Evolutionary conservation across 179 eudicot species (phyloP).

Genomic region (Pouteria campechiana): DNA sequence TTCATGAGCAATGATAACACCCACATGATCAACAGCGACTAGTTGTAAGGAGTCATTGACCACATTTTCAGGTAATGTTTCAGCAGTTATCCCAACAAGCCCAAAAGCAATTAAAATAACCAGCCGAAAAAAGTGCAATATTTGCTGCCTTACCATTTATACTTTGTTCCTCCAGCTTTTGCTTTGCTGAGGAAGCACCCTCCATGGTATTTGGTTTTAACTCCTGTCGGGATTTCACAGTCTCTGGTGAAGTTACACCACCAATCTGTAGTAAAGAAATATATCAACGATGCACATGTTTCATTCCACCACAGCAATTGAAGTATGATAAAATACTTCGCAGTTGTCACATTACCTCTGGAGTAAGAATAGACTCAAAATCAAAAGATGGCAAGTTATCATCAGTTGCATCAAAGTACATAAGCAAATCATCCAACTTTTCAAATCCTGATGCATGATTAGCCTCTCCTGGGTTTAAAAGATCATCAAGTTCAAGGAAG

Average conservation of each 20-base stretch:
- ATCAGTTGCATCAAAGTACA: conserved; percentile 32
- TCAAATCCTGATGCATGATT: conserved; percentile 37
- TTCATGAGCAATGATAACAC: no score
- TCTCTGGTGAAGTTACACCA: conserved; percentile 18
- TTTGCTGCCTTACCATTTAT: no score
- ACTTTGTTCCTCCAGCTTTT: conserved; percentile 13
- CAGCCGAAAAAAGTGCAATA: no score
- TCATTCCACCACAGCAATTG: no score
- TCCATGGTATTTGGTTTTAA: conserved; percentile 10
- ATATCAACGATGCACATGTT: background rate
- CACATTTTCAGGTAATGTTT: no score
- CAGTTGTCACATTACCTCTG: conserved; percentile 32
- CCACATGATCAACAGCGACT: no score
- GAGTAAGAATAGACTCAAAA: conserved; percentile 20
- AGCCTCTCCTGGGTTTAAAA: conserved; percentile 27
- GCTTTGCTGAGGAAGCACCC: conserved; percentile 47
- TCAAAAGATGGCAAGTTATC: conserved; percentile 29
- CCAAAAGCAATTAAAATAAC: no score
- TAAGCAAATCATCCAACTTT: conserved; percentile 38
- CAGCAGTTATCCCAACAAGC: no score
- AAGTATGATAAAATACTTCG: no score
- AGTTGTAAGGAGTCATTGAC: no score
- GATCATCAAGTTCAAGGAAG: conserved; percentile 59
- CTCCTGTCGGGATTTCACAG: conserved; percentile 16
- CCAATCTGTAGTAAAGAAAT: conserved; percentile 1